Percentiles rank a stretch among this genome's conserved stretches.
Evolutionary conservation across 148 eudicot species (phyloP).

Genomic region (Chenopodium suecicum): DNA sequence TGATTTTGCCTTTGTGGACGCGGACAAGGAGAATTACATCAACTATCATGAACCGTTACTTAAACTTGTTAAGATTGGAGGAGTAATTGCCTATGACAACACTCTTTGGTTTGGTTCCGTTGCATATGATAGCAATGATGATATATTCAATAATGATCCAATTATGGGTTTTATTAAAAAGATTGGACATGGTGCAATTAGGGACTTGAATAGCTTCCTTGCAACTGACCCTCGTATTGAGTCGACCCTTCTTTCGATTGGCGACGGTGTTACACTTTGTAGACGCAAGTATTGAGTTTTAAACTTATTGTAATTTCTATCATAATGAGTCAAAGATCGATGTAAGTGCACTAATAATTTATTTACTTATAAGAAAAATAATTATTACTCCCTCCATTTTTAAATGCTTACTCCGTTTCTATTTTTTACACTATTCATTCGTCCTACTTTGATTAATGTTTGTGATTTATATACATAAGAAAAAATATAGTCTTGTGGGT

Average conservation of each 20-base stretch:
- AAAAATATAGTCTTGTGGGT: no score
- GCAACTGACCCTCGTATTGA: conserved; percentile 45
- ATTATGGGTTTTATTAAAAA: not conserved
- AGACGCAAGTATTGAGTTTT: conserved; percentile 30
- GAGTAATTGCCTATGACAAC: conserved; percentile 37
- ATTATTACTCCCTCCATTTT: no score
- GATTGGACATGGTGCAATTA: not conserved
- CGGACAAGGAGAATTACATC: conserved; percentile 27
- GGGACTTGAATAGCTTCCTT: conserved; percentile 31
- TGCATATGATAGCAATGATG: conserved; percentile 21
- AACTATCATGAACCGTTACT: conserved; percentile 26
- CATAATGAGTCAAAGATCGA: no score
- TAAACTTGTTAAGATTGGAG: conserved; percentile 34
- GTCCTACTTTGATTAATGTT: no score
- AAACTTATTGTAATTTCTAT: no score
- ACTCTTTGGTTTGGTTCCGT: conserved; percentile 54
- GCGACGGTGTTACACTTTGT: conserved; percentile 54
- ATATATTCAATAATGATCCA: not conserved
- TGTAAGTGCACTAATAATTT: no score
- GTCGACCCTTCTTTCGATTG: conserved; percentile 37
- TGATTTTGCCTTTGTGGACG: conserved; percentile 34
- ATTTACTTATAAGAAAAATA: no score
- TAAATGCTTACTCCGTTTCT: no score
- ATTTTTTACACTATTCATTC: no score
- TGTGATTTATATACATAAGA: no score